These are phyloP conservation scores for Dichotomopilus funicola DNA, from an alignment of 2,329 filamentous ascomycete species.

Conservation along the genomic window DNA sequence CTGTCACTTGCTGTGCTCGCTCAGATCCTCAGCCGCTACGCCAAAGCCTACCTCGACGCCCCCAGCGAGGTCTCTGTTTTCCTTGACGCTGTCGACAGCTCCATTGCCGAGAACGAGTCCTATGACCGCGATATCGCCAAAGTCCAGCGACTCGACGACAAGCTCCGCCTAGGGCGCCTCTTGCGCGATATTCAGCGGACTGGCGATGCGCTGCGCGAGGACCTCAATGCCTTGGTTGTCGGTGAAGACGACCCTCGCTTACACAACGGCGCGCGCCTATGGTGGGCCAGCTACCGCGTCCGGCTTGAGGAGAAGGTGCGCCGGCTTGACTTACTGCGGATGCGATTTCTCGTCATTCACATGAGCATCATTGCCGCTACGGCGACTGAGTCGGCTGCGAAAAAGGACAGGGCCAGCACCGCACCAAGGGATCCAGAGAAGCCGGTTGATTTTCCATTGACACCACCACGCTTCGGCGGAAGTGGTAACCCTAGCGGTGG, in stretches of 20 bases:
- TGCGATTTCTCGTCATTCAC: slow-evolving; percentile 59
- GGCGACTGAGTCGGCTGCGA: slow-evolving; percentile 32
- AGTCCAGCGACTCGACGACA: slow-evolving; percentile 54
- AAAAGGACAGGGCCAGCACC: slow-evolving; percentile 22
- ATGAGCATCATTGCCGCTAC: slow-evolving; percentile 50
- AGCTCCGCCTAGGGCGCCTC: slow-evolving; percentile 51
- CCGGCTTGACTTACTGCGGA: slow-evolving; percentile 54
- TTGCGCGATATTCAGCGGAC: slow-evolving; percentile 56
- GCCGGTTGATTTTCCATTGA: slow-evolving; percentile 8
- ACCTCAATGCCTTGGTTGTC: slow-evolving; percentile 47
- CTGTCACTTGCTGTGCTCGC: slow-evolving; percentile 49
- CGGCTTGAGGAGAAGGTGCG: slow-evolving; percentile 52
- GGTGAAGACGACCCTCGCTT: slow-evolving; percentile 39
- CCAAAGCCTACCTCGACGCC: slow-evolving; percentile 50
- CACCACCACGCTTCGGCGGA: slow-evolving; percentile 8
- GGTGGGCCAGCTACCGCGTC: slow-evolving; percentile 52
- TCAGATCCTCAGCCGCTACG: slow-evolving; percentile 47
- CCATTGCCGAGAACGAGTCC: slow-evolving; percentile 56
- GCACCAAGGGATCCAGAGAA: slow-evolving; percentile 29
- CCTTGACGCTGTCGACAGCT: slow-evolving; percentile 55
- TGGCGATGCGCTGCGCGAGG: slow-evolving; percentile 55
- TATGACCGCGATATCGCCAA: slow-evolving; percentile 55
- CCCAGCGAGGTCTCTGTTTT: slow-evolving; percentile 53
- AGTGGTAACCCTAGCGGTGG: background rate
- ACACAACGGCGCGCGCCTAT: slow-evolving; percentile 42